These are phyloP conservation scores for Obelidium mucronatum DNA, from an alignment of 192 early-diverging fungal species.

Conservation along the genomic window DNA sequence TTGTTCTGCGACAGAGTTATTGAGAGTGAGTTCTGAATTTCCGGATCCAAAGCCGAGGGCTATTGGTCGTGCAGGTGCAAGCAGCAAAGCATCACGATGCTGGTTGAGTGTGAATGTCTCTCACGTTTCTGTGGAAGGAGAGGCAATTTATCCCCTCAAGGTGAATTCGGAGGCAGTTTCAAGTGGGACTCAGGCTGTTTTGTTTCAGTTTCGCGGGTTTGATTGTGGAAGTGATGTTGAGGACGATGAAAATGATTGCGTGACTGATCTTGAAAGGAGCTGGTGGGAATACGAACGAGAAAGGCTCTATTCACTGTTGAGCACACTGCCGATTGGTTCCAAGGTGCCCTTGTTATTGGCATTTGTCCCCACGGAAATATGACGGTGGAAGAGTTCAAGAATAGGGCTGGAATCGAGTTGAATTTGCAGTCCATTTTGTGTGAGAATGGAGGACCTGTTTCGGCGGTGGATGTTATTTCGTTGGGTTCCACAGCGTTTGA, in stretches of 20 bases:
- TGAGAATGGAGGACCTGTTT: conserved; percentile 23
- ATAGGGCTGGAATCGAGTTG: background rate
- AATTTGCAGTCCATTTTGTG: conserved; percentile 18
- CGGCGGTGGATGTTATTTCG: conserved; percentile 3
- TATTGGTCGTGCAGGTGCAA: background rate
- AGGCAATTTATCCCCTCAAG: conserved; percentile 22
- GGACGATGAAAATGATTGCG: too few relatives aligned
- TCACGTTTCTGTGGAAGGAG: background rate
- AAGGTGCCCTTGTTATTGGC: conserved; percentile 12
- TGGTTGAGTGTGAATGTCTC: conserved; percentile 11
- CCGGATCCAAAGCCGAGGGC: background rate
- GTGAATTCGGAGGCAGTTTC: conserved; percentile 7
- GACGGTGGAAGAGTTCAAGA: background rate
- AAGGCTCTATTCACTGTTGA: conserved; percentile 14
- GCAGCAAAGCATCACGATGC: background rate
- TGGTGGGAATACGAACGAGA: conserved; percentile 36
- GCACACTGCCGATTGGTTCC: conserved; percentile 8
- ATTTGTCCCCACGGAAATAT: background rate
- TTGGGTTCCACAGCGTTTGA: background rate
- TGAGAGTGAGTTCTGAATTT: background rate
- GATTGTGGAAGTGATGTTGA: background rate
- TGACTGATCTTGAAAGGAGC: too few relatives aligned
- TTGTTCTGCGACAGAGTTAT: too few relatives aligned
- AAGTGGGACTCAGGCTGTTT: conserved; percentile 29
- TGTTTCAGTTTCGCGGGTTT: conserved; percentile 19